A percentile compares a stretch with the other conserved stretches of the same genome.
Evolutionary conservation across 495 filamentous ascomycete species (phyloP).

Genomic region (Trichoderma asperelloides): DNA sequence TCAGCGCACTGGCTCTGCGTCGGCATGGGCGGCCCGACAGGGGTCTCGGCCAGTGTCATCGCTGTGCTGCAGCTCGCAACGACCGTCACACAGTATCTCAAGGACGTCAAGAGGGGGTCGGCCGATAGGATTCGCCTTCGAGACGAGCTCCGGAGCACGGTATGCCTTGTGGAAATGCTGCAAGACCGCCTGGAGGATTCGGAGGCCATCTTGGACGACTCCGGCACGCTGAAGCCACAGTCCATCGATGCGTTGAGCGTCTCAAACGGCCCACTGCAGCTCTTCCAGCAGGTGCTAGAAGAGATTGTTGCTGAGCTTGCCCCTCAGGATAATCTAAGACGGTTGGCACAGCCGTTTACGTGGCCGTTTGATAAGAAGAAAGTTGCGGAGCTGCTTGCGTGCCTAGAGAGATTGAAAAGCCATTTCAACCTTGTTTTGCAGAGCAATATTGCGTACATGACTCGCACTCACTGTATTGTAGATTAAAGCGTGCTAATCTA

Average conservation of each 20-base stretch:
- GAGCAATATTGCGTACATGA: neutral
- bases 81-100: neutral
- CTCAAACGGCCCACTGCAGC: neutral
- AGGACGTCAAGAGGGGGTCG: neutral
- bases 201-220: neutral
- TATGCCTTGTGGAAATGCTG: neutral
- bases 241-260: neutral
- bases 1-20: no score
- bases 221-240: neutral
- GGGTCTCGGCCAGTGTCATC: neutral
- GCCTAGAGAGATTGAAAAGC: neutral
- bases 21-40: neutral
- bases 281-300: neutral
- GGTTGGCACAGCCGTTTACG: neutral
- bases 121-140: neutral
- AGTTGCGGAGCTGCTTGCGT: neutral
- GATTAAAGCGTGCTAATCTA: neutral
- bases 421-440: neutral
- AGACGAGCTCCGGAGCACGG: neutral
- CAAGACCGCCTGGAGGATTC: neutral
- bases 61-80: slow-evolving; percentile 1
- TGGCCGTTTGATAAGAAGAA: slow-evolving; percentile 5
- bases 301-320: neutral
- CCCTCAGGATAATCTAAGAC: neutral
- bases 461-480: neutral